phyloP scores from a whole-genome alignment of 495 filamentous ascomycete species.

The Parathielavia appendiculata region DNA sequence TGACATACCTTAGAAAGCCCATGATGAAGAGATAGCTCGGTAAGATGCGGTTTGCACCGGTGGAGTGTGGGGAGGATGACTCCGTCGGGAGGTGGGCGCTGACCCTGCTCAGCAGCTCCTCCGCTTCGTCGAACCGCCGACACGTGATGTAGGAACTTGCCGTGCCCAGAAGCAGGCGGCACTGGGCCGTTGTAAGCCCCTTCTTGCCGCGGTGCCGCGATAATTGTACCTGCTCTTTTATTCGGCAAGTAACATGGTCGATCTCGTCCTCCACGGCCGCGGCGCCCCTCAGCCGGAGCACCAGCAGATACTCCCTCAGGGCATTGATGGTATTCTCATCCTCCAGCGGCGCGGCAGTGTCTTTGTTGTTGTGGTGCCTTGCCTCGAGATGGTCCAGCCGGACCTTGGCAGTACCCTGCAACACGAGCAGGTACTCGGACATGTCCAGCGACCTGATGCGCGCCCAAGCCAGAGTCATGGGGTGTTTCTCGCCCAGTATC shows the following conservation, averaged over 20 bases:
- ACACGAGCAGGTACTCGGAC: slow-evolving; percentile 8
- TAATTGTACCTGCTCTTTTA: not conserved
- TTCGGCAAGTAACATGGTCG: slow-evolving; percentile 9
- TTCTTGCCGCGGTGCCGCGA: not conserved
- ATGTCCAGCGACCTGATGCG: slow-evolving; percentile 13
- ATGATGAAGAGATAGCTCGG: slow-evolving; percentile 13
- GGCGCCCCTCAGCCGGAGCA: slow-evolving; percentile 7
- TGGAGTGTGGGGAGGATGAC: not conserved
- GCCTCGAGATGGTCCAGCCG: slow-evolving; percentile 20
- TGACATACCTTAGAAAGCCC: slow-evolving; percentile 10
- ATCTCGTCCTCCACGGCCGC: slow-evolving; percentile 9
- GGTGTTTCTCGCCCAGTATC: slow-evolving; percentile 20
- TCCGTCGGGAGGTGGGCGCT: not conserved
- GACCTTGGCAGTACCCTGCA: slow-evolving; percentile 16
- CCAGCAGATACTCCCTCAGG: slow-evolving; percentile 19
- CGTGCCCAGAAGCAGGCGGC: slow-evolving; percentile 19
- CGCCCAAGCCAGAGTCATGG: slow-evolving; percentile 16
- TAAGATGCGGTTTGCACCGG: not conserved
- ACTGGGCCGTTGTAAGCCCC: slow-evolving; percentile 8
- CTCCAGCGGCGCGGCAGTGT: not conserved
- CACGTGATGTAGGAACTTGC: slow-evolving; percentile 10
- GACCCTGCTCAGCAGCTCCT: slow-evolving; percentile 4
- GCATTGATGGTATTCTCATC: slow-evolving; percentile 14
- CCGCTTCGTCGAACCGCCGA: slow-evolving; percentile 12
- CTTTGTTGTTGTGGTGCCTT: not conserved